These are phyloP conservation scores for Russula compacta DNA, from an alignment of 768 basidiomycete genomes.

Conservation along the genomic window DNA sequence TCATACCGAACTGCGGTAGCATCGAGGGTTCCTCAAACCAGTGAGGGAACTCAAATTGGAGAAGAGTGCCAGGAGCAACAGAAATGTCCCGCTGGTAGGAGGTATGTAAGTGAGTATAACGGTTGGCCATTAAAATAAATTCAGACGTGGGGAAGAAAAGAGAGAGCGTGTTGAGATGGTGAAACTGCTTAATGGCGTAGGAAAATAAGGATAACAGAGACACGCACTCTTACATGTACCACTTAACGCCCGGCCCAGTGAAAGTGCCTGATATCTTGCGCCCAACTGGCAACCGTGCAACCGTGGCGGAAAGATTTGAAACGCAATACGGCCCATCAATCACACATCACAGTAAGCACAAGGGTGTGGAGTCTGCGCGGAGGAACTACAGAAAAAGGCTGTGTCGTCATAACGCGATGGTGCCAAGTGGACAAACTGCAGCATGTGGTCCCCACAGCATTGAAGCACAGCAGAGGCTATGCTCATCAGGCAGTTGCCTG, in stretches of 20 bases:
- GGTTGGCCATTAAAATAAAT: neutral
- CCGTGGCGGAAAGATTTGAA: too few species aligned
- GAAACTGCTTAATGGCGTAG: neutral
- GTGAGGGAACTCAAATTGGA: neutral
- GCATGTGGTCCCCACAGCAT: slow-evolving; percentile 92
- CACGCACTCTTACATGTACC: neutral
- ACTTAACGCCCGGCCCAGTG: neutral
- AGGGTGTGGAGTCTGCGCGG: too few species aligned
- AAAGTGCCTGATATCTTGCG: neutral
- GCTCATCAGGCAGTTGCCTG: slow-evolving; percentile 87
- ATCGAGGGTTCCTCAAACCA: neutral
- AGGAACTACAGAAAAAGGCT: too few species aligned
- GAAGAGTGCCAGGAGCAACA: neutral
- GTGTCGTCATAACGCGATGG: too few species aligned
- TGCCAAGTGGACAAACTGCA: slow-evolving; percentile 98
- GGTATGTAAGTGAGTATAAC: neutral
- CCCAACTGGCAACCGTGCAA: neutral
- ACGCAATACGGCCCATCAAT: slow-evolving; percentile 39
- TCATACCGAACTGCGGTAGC: neutral
- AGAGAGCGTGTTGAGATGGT: neutral
- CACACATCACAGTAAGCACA: slow-evolving; percentile 88
- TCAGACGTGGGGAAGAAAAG: neutral
- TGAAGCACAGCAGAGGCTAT: slow-evolving; percentile 92
- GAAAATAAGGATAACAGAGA: too few species aligned
- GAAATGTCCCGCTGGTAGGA: neutral